A percentile compares a stretch with the other conserved stretches of the same genome.
phyloP scores from a whole-genome alignment of 306 rosid genomes.

The Geum urbanum region DNA sequence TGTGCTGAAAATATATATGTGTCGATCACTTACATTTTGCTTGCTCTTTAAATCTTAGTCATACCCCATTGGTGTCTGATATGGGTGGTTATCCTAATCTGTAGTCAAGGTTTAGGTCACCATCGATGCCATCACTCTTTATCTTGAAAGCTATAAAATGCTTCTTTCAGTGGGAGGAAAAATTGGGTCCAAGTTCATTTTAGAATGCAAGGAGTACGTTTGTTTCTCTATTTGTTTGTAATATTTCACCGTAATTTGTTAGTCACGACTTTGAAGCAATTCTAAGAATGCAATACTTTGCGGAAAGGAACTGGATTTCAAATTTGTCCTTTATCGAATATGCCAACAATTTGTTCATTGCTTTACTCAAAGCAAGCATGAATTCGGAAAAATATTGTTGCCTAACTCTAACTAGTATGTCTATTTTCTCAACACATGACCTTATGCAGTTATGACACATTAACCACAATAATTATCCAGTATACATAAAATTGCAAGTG shows the following conservation, averaged over 20 bases:
- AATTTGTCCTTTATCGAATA: no score
- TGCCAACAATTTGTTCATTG: no score
- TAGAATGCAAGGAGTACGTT: background rate
- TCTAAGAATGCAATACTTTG: no score
- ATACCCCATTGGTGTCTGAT: background rate
- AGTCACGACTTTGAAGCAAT: background rate
- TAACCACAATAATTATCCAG: background rate
- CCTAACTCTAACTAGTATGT: no score
- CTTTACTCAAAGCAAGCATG: background rate
- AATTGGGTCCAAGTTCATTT: background rate
- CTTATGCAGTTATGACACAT: background rate
- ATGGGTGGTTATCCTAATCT: background rate
- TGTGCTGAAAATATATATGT: background rate
- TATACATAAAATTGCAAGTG: background rate
- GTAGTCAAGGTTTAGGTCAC: slow-evolving; percentile 2
- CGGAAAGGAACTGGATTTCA: no score
- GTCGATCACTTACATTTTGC: background rate
- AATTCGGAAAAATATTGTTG: background rate
- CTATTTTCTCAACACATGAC: background rate
- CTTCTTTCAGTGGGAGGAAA: background rate
- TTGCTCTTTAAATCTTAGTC: background rate
- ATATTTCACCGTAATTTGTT: background rate
- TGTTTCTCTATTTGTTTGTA: background rate
- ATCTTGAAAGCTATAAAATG: background rate
- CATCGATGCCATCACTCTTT: slow-evolving; percentile 3